phyloP scores from a whole-genome alignment of 805 yeast genomes.

The Hanseniaspora lachancei region DNA sequence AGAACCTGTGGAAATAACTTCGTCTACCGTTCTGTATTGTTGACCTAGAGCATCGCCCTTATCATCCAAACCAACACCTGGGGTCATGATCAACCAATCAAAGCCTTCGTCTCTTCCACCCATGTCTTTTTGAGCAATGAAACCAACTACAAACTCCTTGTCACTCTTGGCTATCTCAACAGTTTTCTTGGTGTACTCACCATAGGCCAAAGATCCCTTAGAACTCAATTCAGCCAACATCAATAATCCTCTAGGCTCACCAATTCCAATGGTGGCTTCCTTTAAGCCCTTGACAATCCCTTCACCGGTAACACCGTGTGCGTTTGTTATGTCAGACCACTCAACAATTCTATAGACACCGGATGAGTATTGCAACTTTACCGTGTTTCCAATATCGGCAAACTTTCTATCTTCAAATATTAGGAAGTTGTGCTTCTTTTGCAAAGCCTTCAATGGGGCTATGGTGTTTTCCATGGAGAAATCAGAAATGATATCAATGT shows the following conservation, averaged over 20 bases:
- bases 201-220: slow-evolving; percentile 84
- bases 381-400: slow-evolving; percentile 97
- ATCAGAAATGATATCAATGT: slow-evolving; percentile 84
- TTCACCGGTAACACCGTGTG: slow-evolving; percentile 92
- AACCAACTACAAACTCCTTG: slow-evolving; percentile 85
- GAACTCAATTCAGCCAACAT: slow-evolving; percentile 95
- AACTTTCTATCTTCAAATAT: slow-evolving; percentile 95
- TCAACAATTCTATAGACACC: slow-evolving; percentile 80
- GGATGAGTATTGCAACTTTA: slow-evolving; percentile 80
- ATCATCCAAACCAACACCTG: slow-evolving; percentile 96
- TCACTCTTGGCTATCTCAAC: slow-evolving; percentile 82
- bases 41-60: slow-evolving; percentile 94
- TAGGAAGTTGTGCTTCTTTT: slow-evolving; percentile 74
- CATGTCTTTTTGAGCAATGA: slow-evolving; percentile 85
- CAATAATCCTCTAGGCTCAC: slow-evolving; percentile 74
- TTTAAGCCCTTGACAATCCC: slow-evolving; percentile 84
- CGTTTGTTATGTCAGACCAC: slow-evolving; percentile 96
- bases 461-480: slow-evolving; percentile 72
- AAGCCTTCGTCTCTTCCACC: slow-evolving; percentile 72
- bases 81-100: slow-evolving; percentile 95
- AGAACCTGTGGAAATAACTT: slow-evolving; percentile 72
- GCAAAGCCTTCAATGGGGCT: slow-evolving; percentile 53
- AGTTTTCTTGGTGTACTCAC: slow-evolving; percentile 76
- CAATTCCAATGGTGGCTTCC: slow-evolving; percentile 54
- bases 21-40: slow-evolving; percentile 84